Conservation (phyloP, 805 yeast genomes). For the Debaryomyces hansenii region DNA sequence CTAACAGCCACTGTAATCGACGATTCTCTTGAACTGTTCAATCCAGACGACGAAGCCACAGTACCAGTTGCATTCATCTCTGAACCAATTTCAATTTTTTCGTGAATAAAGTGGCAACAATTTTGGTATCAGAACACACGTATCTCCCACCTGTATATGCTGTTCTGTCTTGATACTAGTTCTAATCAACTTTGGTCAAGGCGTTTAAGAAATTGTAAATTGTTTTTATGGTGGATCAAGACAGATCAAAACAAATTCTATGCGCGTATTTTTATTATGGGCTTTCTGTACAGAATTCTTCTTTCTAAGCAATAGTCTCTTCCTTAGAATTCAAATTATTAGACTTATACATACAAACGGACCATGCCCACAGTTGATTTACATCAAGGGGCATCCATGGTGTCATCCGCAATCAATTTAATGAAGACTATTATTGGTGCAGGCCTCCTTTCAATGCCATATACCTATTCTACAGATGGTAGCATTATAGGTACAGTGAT, state of each 20-base stretch:
- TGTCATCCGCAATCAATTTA: constrained; percentile 64
- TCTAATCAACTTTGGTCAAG: background rate
- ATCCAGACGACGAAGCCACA: background rate
- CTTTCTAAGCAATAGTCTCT: no score
- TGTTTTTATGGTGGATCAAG: background rate
- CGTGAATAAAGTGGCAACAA: background rate
- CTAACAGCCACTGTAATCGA: constrained; percentile 78
- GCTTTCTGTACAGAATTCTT: background rate
- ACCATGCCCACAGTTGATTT: background rate
- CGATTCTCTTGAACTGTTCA: constrained; percentile 36
- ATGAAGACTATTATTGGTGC: constrained; percentile 81
- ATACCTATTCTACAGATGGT: constrained; percentile 69
- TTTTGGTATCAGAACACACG: background rate
- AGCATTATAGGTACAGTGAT: constrained; percentile 55
- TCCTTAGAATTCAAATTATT: no score
- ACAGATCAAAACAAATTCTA: background rate
- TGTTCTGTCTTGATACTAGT: background rate
- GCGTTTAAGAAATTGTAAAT: background rate
- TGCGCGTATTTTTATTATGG: background rate
- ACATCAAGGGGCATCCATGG: constrained; percentile 44
- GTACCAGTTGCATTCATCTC: background rate
- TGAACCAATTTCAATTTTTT: background rate
- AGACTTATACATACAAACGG: no score
- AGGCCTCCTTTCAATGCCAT: constrained; percentile 75
- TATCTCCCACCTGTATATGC: background rate